Percentiles rank a stretch among this genome's conserved stretches.
These are phyloP conservation scores for Botrytis tulipae DNA, from an alignment of 2,329 filamentous ascomycete species.

Conservation along the genomic window DNA sequence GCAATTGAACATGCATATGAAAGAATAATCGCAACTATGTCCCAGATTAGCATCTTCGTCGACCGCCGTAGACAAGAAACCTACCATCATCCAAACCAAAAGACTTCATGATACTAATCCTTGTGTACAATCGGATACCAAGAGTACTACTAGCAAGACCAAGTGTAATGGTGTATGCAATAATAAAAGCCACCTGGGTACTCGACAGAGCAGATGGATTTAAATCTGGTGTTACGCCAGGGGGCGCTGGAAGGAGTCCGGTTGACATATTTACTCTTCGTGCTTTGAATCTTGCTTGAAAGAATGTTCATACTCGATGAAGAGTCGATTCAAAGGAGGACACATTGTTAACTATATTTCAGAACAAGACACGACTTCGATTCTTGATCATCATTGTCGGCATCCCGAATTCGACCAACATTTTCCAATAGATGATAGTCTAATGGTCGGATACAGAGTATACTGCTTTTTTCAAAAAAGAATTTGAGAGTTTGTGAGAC, in stretches of 20 bases:
- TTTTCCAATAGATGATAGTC: background rate
- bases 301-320: background rate
- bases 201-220: background rate
- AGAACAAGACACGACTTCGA: background rate
- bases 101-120: constrained; percentile 1
- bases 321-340: background rate
- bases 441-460: background rate
- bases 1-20: constrained; percentile 6
- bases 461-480: background rate
- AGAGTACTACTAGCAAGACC: background rate
- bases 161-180: constrained; percentile 2
- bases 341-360: background rate
- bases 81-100: constrained; percentile 2
- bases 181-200: background rate
- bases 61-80: background rate
- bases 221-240: background rate
- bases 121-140: background rate
- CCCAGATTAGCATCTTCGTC: background rate
- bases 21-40: background rate
- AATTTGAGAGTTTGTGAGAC: background rate
- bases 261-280: background rate
- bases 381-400: background rate
- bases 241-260: constrained; percentile 2
- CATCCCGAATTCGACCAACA: background rate
- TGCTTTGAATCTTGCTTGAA: background rate